Base-by-base conservation (phyloP, 805 yeast species). In the Yamadazyma scolyti region DNA sequence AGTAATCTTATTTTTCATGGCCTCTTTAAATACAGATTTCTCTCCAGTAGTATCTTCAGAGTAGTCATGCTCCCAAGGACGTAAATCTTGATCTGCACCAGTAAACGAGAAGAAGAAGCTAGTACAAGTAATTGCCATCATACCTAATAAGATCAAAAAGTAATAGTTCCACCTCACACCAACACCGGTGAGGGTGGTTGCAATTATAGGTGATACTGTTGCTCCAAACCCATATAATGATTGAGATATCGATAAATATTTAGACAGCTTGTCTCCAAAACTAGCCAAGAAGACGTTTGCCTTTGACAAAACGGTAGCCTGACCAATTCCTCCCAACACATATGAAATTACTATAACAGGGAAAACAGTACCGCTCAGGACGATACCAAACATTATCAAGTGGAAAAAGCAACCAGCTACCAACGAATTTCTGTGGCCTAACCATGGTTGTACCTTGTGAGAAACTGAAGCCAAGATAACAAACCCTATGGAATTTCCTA, bases 151-250 rank as follows among this genome's bases (percentile, higher is more conserved):
- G n/a, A 79, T 63, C 14, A 69, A 54, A 44, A 65, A 80, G 51
- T 58, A 74, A 36, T 45, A 62, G 46, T 74, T 61, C 85, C 85
- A 80, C 33, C 43, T 40, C 10, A 67, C 48, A 2, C 76, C 77
- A 1, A 49, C 40, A 25, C 67, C 59, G 10, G 75, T 66, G 68
- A 79, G 62, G 1, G 68, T 54, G 0, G 85, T 74, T 3, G 81
- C 79, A 20, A 78, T 49, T 11, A 84, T 68, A 2, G 94, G 89
- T 2, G 86, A 69, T 1, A 78, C 43, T 27, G 84, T 77, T 1
- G 88, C 85, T 2, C 89, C 88, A 3, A 75, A 43, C 1, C 94
- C 94, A 51, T 82, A 83, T 9, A 65, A 49, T 1, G 85, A 89
- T 56, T 83, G 90, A 35, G 74, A 58, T 16, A 67, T 52, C 1